A percentile compares a stretch with the other conserved stretches of the same genome.
Evolutionary conservation across 2,329 filamentous ascomycete genomes (phyloP).

Genomic region (Epichloe gansuensis): DNA sequence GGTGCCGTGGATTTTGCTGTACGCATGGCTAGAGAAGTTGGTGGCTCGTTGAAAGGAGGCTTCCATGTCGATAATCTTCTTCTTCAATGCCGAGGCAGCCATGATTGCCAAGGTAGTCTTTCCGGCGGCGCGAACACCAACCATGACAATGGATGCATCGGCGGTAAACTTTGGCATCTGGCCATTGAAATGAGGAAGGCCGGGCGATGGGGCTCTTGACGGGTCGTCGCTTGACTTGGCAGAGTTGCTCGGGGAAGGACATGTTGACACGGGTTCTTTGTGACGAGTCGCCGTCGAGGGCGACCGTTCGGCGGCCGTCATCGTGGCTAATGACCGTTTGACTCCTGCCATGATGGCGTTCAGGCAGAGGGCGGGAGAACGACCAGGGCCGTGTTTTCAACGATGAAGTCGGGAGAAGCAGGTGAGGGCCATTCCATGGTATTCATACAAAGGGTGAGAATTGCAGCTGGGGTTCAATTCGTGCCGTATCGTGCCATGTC

Average conservation of each 20-base stretch:
- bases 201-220: conserved; percentile 15
- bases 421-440: background rate
- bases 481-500: no score
- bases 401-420: background rate
- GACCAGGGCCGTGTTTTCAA: no score
- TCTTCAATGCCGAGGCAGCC: conserved; percentile 56
- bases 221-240: background rate
- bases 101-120: conserved; percentile 69
- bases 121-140: conserved; percentile 61
- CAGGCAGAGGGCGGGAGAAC: background rate
- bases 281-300: conserved; percentile 6
- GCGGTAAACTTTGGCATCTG: conserved; percentile 33
- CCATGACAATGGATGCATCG: conserved; percentile 59
- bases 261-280: background rate
- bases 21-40: conserved; percentile 48
- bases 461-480: no score
- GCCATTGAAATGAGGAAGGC: conserved; percentile 13
- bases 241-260: background rate
- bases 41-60: conserved; percentile 53
- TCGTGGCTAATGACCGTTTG: conserved; percentile 26
- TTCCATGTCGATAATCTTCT: conserved; percentile 58
- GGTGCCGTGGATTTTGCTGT: conserved; percentile 50
- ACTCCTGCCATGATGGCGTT: conserved; percentile 23
- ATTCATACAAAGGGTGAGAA: no score
- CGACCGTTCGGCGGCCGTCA: conserved; percentile 19